These are phyloP conservation scores for Pseudonectria foliicola DNA, from an alignment of 2,329 filamentous ascomycete species.

Conservation along the genomic window DNA sequence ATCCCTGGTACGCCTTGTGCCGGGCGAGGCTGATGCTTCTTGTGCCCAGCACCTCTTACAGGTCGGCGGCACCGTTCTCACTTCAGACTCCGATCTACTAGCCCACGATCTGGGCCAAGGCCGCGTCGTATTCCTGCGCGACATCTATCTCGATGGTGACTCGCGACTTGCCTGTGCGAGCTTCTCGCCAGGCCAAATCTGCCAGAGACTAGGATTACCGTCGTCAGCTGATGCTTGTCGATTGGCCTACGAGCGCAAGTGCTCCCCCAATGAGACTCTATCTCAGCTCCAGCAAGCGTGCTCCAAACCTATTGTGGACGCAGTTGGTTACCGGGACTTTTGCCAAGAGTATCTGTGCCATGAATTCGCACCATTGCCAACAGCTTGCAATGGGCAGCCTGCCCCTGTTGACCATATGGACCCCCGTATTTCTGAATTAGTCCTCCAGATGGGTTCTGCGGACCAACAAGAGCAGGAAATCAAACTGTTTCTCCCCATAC, in stretches of 20 bases:
- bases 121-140: constrained; percentile 60
- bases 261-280: constrained; percentile 21
- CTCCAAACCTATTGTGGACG: constrained; percentile 11
- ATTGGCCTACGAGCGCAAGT: constrained; percentile 30
- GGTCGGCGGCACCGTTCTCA: constrained; percentile 55
- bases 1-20: constrained; percentile 50
- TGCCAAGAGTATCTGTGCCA: constrained; percentile 25
- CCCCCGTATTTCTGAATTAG: constrained; percentile 32
- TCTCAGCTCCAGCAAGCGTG: constrained; percentile 25
- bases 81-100: constrained; percentile 81
- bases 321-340: constrained; percentile 22
- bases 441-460: constrained; percentile 23
- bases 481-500: constrained; percentile 57
- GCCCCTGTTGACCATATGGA: constrained; percentile 23
- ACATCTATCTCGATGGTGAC: constrained; percentile 40
- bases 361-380: constrained; percentile 14
- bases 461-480: constrained; percentile 13
- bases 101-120: constrained; percentile 64
- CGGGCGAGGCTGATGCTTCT: constrained; percentile 78
- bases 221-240: constrained; percentile 21
- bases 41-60: constrained; percentile 61
- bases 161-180: constrained; percentile 17
- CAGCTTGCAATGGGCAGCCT: constrained; percentile 2
- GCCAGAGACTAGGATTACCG: constrained; percentile 34
- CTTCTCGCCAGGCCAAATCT: constrained; percentile 32